A percentile compares a stretch with the other conserved stretches of the same genome.
phyloP scores from a whole-genome alignment of 768 basidiomycete genomes.

The Naematelia aurantialba region DNA sequence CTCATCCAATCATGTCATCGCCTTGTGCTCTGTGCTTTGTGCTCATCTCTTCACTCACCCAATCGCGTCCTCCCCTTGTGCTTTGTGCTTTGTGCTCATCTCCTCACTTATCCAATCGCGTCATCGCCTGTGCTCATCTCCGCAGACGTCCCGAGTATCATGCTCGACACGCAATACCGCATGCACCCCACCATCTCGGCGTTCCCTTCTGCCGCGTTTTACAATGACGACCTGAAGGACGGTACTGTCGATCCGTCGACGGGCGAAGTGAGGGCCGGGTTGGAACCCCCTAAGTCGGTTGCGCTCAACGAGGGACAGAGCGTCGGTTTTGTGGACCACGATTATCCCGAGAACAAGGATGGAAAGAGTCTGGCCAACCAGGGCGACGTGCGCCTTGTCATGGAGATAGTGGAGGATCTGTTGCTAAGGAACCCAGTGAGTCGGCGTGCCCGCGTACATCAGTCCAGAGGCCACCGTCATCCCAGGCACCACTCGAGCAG shows the following conservation, averaged over 20 bases:
- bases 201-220: conserved; percentile 83
- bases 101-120: not conserved
- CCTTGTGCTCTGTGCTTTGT: not conserved
- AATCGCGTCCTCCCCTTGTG: not conserved
- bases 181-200: conserved; percentile 89
- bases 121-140: not conserved
- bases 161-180: conserved; percentile 91
- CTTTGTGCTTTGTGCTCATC: not conserved
- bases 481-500: too few relatives aligned
- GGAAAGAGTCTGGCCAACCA: conserved; percentile 73
- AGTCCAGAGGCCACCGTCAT: too few relatives aligned
- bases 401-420: conserved; percentile 76
- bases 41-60: not conserved
- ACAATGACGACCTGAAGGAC: conserved; percentile 65
- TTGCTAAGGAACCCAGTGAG: conserved; percentile 68
- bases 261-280: conserved; percentile 55
- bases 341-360: conserved; percentile 62
- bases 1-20: not conserved
- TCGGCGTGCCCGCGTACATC: too few relatives aligned
- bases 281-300: conserved; percentile 61
- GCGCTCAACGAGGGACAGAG: conserved; percentile 58
- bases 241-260: conserved; percentile 62
- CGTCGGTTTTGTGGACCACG: conserved; percentile 79
- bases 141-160: conserved; percentile 76
- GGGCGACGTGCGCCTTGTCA: conserved; percentile 72